Percentiles rank a stretch among this genome's conserved stretches.
phyloP scores from a whole-genome alignment of 768 basidiomycete species.

The Cubamyces sp. region DNA sequence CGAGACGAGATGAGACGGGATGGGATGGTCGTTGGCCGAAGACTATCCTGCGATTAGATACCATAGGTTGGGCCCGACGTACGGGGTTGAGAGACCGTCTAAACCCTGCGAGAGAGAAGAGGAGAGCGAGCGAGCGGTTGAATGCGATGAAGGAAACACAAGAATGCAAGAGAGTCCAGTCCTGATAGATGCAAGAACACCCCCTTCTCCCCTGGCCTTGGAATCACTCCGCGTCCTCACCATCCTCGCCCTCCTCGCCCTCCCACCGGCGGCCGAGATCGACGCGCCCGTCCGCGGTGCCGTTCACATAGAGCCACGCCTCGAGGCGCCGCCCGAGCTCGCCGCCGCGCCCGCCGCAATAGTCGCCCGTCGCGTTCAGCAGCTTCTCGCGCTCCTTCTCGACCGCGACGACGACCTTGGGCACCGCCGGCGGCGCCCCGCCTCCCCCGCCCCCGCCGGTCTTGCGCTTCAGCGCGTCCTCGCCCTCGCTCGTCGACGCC shows the following conservation, averaged over 20 bases:
- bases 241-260: slow-evolving; percentile 24
- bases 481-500: slow-evolving; percentile 24
- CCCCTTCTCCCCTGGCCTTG: too few relatives aligned
- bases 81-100: neutral
- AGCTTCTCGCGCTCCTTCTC: slow-evolving; percentile 73
- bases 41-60: slow-evolving; percentile 18
- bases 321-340: slow-evolving; percentile 77
- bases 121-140: neutral
- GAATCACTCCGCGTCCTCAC: neutral
- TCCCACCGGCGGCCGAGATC: slow-evolving; percentile 32
- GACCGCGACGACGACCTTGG: slow-evolving; percentile 45
- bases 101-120: neutral
- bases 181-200: neutral
- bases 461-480: slow-evolving; percentile 17
- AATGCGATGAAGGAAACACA: neutral
- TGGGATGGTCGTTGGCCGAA: neutral
- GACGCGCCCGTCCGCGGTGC: slow-evolving; percentile 34
- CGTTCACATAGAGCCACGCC: slow-evolving; percentile 58
- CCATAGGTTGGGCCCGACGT: slow-evolving; percentile 2
- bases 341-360: slow-evolving; percentile 79
- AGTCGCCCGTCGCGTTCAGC: slow-evolving; percentile 72
- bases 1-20: too few relatives aligned
- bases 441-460: slow-evolving; percentile 36
- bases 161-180: slow-evolving; percentile 10
- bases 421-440: slow-evolving; percentile 53